Conservation (phyloP, 2,329 filamentous ascomycete genomes). For the Diplodia seriata region DNA sequence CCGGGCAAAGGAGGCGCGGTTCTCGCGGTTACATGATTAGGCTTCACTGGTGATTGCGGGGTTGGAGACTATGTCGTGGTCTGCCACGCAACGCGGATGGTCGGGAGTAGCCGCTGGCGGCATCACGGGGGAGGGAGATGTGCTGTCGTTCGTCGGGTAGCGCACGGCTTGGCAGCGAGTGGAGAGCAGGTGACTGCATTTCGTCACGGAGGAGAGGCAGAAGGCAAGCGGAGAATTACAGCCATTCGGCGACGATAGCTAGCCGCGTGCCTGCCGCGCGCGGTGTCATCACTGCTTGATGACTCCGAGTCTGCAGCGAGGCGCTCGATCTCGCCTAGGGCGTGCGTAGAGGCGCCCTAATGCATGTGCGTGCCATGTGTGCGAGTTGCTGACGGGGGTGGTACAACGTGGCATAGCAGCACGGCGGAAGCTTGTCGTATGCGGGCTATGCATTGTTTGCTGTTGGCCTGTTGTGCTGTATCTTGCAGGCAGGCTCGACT, state of each 20-base stretch:
- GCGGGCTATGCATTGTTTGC: constrained; percentile 22
- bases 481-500: constrained; percentile 16
- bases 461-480: constrained; percentile 20
- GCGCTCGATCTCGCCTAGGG: constrained; percentile 9
- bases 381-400: constrained; percentile 4
- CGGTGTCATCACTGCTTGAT: constrained; percentile 9
- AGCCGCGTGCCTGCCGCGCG: constrained; percentile 17
- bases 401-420: constrained; percentile 30
- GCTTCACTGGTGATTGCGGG: neutral
- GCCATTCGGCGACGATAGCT: constrained; percentile 10
- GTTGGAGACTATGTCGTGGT: neutral
- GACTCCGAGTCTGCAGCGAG: neutral
- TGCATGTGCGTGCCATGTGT: constrained; percentile 26
- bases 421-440: constrained; percentile 25
- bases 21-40: constrained; percentile 1
- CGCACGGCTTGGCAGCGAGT: constrained; percentile 17
- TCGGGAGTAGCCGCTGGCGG: constrained; percentile 25
- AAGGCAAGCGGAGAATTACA: constrained; percentile 7
- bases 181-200: neutral
- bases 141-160: constrained; percentile 16
- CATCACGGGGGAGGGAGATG: constrained; percentile 5
- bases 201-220: neutral
- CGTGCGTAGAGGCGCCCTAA: constrained; percentile 16
- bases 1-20: neutral
- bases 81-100: neutral